Evolutionary conservation across 2,329 filamentous ascomycete species (phyloP).

Genomic region (Pseudocercospora pini-densiflorae): DNA sequence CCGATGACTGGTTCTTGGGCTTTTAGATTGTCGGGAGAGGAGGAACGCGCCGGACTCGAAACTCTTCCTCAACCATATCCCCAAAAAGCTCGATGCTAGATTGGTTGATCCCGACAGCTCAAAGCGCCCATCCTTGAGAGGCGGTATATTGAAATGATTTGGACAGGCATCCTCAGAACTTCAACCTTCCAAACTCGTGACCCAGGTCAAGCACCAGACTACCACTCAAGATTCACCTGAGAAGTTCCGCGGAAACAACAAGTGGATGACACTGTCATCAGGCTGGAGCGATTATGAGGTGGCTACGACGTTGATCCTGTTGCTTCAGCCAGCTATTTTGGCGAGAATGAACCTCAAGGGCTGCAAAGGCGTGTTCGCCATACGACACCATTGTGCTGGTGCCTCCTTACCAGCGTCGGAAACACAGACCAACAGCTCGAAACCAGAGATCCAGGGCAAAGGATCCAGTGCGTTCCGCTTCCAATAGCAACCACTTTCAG

Average conservation of each 20-base stretch:
- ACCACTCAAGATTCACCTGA: neutral
- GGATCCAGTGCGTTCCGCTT: neutral
- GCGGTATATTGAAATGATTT: neutral
- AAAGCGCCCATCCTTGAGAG: neutral
- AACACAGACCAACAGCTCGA: neutral
- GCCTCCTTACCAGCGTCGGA: neutral
- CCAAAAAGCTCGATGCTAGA: neutral
- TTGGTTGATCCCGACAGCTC: neutral
- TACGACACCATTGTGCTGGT: no score
- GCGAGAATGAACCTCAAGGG: neutral
- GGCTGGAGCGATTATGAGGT: neutral
- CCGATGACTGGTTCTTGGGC: neutral
- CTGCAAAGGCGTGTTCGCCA: no score
- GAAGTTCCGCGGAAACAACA: neutral
- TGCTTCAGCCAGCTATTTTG: neutral
- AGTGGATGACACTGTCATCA: neutral
- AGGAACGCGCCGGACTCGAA: neutral
- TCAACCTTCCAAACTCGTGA: neutral
- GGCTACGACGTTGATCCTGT: neutral
- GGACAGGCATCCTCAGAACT: neutral
- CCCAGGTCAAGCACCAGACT: neutral
- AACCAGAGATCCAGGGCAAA: neutral
- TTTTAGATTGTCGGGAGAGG: neutral
- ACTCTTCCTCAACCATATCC: neutral
- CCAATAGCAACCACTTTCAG: neutral